Conservation (phyloP, 2,329 filamentous ascomycete genomes). For the Bertia moriformis region DNA sequence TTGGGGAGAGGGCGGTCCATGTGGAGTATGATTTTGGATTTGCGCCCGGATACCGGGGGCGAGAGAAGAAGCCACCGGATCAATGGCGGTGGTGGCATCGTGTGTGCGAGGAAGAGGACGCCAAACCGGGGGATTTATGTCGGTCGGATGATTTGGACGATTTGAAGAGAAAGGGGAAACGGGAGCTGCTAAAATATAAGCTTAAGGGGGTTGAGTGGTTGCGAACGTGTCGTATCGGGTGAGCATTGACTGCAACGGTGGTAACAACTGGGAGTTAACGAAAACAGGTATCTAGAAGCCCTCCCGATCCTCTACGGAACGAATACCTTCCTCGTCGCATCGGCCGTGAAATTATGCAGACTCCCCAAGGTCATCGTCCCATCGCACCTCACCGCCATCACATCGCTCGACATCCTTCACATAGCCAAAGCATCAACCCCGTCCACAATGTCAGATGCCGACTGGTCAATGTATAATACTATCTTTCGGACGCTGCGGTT, state of each 20-base stretch:
- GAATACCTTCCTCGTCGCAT: not conserved
- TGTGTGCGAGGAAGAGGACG: not conserved
- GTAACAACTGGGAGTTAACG: no score
- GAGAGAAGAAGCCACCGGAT: not conserved
- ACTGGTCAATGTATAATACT: not conserved
- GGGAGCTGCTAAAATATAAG: not conserved
- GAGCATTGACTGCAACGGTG: no score
- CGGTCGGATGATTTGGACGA: not conserved
- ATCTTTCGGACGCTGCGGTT: not conserved
- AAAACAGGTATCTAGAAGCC: not conserved
- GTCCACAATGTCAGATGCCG: not conserved
- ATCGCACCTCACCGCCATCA: not conserved
- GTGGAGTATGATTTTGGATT: not conserved
- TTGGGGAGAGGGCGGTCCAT: not conserved
- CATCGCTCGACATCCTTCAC: not conserved
- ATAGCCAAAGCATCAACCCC: not conserved
- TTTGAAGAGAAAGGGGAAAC: not conserved
- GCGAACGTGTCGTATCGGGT: not conserved
- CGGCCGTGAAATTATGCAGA: not conserved
- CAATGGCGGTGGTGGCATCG: not conserved
- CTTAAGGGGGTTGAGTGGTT: not conserved
- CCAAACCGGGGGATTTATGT: not conserved
- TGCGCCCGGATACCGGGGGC: not conserved
- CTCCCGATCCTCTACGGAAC: not conserved
- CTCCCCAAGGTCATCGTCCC: not conserved